Conservation (phyloP, 2,329 filamentous ascomycete genomes). For the Aplosporella prunicola region DNA sequence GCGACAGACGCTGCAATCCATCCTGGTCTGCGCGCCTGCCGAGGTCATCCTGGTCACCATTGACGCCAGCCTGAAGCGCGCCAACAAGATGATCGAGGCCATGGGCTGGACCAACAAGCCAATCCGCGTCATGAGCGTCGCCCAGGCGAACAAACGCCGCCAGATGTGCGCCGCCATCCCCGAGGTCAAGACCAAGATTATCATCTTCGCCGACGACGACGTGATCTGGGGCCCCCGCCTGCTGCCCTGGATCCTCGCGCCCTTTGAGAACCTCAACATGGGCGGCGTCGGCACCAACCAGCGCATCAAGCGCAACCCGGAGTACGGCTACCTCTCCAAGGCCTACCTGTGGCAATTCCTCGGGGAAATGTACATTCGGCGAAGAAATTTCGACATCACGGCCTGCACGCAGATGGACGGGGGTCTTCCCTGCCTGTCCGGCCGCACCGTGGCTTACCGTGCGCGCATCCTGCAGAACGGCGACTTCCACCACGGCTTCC, state of each 20-base stretch:
- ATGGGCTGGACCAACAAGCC: conserved; percentile 40
- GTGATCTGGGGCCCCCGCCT: conserved; percentile 84
- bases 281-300: conserved; percentile 92
- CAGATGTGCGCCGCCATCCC: conserved; percentile 90
- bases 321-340: conserved; percentile 14
- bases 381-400: conserved; percentile 93
- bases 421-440: conserved; percentile 93
- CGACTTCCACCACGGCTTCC: conserved; percentile 80
- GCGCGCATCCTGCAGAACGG: conserved; percentile 78
- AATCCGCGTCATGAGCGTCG: conserved; percentile 65
- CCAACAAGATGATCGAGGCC: conserved; percentile 49
- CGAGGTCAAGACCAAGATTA: conserved; percentile 72
- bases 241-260: conserved; percentile 83
- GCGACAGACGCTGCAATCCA: conserved; percentile 68
- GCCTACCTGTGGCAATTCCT: conserved; percentile 75
- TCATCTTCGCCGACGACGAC: conserved; percentile 90
- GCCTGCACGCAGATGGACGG: conserved; percentile 92
- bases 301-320: conserved; percentile 62
- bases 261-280: conserved; percentile 74
- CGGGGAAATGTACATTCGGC: conserved; percentile 82
- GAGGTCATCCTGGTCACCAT: conserved; percentile 83
- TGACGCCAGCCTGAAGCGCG: conserved; percentile 61
- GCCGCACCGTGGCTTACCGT: conserved; percentile 84
- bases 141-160: conserved; percentile 87
- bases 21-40: conserved; percentile 57